Evolutionary conservation across 306 rosid species (phyloP).

Genomic region (Argentina anserina): DNA sequence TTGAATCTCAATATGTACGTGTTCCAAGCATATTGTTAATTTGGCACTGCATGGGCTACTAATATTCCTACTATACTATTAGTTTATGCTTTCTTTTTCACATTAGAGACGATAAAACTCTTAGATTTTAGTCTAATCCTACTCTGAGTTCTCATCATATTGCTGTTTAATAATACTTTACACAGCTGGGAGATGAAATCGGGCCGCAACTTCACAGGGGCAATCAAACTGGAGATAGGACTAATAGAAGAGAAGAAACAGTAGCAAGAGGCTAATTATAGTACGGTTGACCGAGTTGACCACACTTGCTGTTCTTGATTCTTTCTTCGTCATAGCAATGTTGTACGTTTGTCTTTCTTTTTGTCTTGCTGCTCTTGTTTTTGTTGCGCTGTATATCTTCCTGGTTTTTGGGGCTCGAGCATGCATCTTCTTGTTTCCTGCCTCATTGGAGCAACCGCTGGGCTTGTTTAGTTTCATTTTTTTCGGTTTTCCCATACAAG

Average conservation of each 20-base stretch:
- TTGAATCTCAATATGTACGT: background rate
- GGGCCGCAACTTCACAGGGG: conserved; percentile 24
- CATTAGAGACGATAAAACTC: background rate
- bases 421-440: background rate
- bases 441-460: background rate
- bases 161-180: background rate
- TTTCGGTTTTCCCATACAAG: too few species aligned
- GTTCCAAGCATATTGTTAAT: background rate
- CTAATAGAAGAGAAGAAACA: background rate
- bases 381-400: background rate
- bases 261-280: background rate
- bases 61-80: background rate
- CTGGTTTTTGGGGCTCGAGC: background rate
- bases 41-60: background rate
- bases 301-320: background rate
- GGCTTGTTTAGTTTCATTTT: background rate
- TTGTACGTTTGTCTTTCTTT: background rate
- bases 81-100: background rate
- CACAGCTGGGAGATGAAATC: conserved; percentile 16
- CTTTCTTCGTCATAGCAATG: background rate
- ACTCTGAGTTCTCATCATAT: background rate
- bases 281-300: background rate
- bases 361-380: background rate
- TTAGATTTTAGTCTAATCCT: background rate
- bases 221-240: background rate